Evolutionary conservation across 73 alveolate species (phyloP), one percentile per base, ranked within the genome.

Genomic region (Paramecium sonneborni): DNA sequence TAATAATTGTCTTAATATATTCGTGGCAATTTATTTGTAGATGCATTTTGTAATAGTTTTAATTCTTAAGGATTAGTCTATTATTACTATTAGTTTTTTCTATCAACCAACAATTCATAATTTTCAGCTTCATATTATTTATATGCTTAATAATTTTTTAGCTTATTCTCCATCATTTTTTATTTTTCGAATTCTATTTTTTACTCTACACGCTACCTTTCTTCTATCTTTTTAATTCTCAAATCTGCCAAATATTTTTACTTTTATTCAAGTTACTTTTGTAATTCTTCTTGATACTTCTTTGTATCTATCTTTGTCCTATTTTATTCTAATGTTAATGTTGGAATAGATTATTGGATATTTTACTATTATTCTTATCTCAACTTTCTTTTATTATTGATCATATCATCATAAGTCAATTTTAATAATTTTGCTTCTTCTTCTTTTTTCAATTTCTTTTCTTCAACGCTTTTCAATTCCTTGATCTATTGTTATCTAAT

Each of bases 181-280:
- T 70, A 70, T 37, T 70, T 70, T 37, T 70, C 86, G 57, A 70
- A 70, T 34, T 30, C 57, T 4, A 70, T 70, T 32, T 70, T 70
- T 34, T 70, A 32, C n/a, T 70, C 86, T 70, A 70, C 34, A 15
- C 11, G 1, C 18, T 11, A 14, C 23, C 86, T 26, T 37, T 70
- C 86, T 18, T 70, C 86, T 14, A 26, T 6, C 86, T 70, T 70
- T 37, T n/a, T 70, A 14, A 15, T 1, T 21, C n/a, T 26, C 30
- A 70, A 38, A 5, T 70, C 52, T 18, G 8, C 57, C 41, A 70
- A 1, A 28, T 70, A 21, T 34, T 70, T 70, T 37, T 34, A 26
- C 30, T 70, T 70, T 18, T 32, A 3, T 0, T 34, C 14, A 6
- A 70, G 35, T 34, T 70, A 32, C 4, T 30, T 11, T 20, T 30